A percentile compares a stretch with the other conserved stretches of the same genome.
These are phyloP conservation scores for Mortierella sp. DNA, from an alignment of 371 early-diverging fungal genomes.

Conservation along the genomic window DNA sequence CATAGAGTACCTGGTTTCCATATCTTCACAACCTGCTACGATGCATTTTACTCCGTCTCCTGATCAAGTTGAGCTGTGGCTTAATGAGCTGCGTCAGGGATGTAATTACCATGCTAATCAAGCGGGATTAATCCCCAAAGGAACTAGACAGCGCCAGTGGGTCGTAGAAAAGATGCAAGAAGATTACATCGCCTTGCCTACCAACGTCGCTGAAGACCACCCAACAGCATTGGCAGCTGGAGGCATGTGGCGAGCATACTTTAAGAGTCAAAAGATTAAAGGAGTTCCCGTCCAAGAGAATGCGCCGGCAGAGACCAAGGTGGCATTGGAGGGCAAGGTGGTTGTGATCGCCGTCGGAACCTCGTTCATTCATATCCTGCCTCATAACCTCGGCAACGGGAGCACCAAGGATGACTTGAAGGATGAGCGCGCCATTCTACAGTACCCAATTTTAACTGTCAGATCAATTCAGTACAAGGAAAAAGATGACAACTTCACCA, in stretches of 20 bases:
- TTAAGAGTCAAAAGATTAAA: conserved; percentile 44
- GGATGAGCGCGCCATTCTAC: conserved; percentile 53
- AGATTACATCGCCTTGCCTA: conserved; percentile 39
- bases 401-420: conserved; percentile 55
- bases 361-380: conserved; percentile 36
- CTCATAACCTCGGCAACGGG: conserved; percentile 52
- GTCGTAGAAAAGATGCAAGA: conserved; percentile 42
- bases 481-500: conserved; percentile 43
- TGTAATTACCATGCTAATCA: conserved; percentile 51
- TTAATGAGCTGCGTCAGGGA: conserved; percentile 48
- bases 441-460: conserved; percentile 48
- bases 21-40: conserved; percentile 47
- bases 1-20: conserved; percentile 47
- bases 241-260: conserved; percentile 55
- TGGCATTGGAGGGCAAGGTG: conserved; percentile 35
- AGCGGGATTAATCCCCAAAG: conserved; percentile 47
- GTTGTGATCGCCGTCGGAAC: conserved; percentile 52
- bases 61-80: conserved; percentile 44
- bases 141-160: conserved; percentile 53
- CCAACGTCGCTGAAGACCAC: conserved; percentile 48
- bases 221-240: conserved; percentile 53
- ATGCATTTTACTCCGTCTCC: conserved; percentile 52
- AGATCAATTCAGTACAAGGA: conserved; percentile 48
- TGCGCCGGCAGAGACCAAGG: conserved; percentile 29
- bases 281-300: conserved; percentile 32